Base-by-base conservation (phyloP, 176 grass and related monocot genomes). In the Neostapfia colusana region DNA sequence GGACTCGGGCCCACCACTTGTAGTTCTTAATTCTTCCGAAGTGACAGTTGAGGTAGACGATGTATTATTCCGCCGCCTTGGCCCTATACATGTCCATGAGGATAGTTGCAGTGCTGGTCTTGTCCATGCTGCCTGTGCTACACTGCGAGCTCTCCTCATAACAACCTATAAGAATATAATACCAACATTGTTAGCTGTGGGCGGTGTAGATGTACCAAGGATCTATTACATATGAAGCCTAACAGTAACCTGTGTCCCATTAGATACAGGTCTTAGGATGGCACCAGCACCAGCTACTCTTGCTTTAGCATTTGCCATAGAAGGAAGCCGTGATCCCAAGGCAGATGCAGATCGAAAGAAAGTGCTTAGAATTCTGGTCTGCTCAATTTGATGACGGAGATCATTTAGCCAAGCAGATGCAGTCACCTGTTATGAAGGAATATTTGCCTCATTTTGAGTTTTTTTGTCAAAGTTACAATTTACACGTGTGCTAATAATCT, bases 401-500 rank as follows among this genome's bases (percentile, higher is more conserved):
- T 98, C 95, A 75, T 94, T 98, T 39, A 98, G 54, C 95, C 95
- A 98, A 18, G 95, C 91, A 74, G 95, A 98, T 63, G 91, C 85
- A 61, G 91, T 98, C 65, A 98, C 95, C 91, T 98, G 72, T 88
- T 35, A 74, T 55, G 64, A 46, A 79, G 4, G 65, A 7, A 69
- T 16, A 60, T 88, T 63, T 24, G 3, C 9, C 44, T 69, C 51
- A 59, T 59, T 18, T 21, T 1, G 25, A 44, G 8, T 28, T 69
- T 3, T 43, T 14, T 43, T 41, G 51, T 36, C 61, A 36, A 54
- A 13, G 56, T 10, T 10, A 18, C 9, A 53, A 31, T 31, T 31
- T 31, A 31, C 1, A 31, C 31, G 31, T 31, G 31, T 31, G 31
- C 31, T 31, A 31, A 31, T 31, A 31, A 82, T 36, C 28, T 57